A percentile compares a stretch with the other conserved stretches of the same genome.
Evolutionary conservation across 805 yeast species (phyloP).

Genomic region (Candida piceae): DNA sequence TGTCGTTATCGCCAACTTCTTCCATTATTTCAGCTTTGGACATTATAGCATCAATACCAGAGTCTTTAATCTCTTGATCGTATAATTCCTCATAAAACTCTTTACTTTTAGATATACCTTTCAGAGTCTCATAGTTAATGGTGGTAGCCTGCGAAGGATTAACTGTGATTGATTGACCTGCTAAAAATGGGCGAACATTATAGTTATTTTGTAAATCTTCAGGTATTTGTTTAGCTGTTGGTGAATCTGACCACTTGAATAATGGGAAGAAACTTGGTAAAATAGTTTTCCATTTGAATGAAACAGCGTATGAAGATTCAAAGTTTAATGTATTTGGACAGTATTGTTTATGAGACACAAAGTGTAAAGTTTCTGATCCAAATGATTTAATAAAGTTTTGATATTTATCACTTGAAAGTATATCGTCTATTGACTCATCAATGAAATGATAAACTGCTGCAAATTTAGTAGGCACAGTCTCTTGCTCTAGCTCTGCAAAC

Average conservation of each 20-base stretch:
- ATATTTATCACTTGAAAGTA: constrained; percentile 38
- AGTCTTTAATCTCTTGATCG: constrained; percentile 20
- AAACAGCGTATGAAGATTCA: constrained; percentile 46
- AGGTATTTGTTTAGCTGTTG: too few species aligned
- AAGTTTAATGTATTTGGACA: constrained; percentile 59
- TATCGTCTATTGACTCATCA: constrained; percentile 46
- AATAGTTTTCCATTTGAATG: constrained; percentile 53
- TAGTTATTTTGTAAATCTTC: constrained; percentile 1
- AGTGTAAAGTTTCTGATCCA: constrained; percentile 49
- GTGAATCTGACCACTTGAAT: constrained; percentile 30
- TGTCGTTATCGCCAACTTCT: neutral
- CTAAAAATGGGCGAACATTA: constrained; percentile 24
- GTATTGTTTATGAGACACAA: constrained; percentile 66
- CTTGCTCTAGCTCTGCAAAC: constrained; percentile 10
- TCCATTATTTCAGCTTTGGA: constrained; percentile 10
- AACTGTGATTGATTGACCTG: constrained; percentile 25
- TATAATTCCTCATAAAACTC: constrained; percentile 23
- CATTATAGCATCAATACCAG: constrained; percentile 5
- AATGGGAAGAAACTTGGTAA: constrained; percentile 41
- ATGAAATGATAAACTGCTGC: constrained; percentile 64
- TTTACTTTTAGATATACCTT: constrained; percentile 17
- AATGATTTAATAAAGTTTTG: constrained; percentile 48
- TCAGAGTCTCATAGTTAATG: constrained; percentile 3
- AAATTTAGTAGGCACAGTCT: constrained; percentile 28
- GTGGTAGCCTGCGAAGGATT: constrained; percentile 12